Evolutionary conservation across 305 asterid genomes (phyloP).

Genomic region (Fraxinus nigra): DNA sequence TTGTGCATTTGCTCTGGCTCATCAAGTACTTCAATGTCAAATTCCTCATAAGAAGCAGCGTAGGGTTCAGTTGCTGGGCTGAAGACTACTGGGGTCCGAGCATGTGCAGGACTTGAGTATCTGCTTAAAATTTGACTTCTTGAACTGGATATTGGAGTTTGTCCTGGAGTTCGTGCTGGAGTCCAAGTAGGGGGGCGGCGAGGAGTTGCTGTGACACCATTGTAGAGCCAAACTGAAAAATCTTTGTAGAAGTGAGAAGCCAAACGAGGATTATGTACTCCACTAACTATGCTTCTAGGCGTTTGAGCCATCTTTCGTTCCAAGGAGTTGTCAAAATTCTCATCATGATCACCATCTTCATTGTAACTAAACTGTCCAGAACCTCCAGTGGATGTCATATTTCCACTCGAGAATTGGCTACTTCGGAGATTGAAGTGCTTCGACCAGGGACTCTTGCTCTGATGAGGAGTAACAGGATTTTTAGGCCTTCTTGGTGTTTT

Average conservation of each 20-base stretch:
- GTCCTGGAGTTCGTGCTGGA: conserved; percentile 54
- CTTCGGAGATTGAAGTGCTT: conserved; percentile 58
- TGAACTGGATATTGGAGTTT: conserved; percentile 41
- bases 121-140: conserved; percentile 40
- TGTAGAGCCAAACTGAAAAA: conserved; percentile 73
- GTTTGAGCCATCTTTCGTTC: conserved; percentile 54
- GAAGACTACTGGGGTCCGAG: conserved; percentile 34
- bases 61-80: conserved; percentile 40
- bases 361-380: conserved; percentile 32
- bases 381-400: conserved; percentile 37
- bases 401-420: conserved; percentile 48
- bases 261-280: conserved; percentile 51
- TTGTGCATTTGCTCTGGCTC: conserved; percentile 62
- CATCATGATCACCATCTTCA: conserved; percentile 44
- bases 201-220: conserved; percentile 76
- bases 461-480: conserved; percentile 38
- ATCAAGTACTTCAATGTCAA: conserved; percentile 58
- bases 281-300: conserved; percentile 50
- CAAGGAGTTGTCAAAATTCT: conserved; percentile 60
- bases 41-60: conserved; percentile 44
- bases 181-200: conserved; percentile 82
- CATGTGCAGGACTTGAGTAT: conserved; percentile 29
- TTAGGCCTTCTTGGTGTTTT: conserved; percentile 37
- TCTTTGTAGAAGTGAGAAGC: conserved; percentile 88
- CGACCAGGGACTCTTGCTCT: conserved; percentile 41